Base-by-base conservation (phyloP, 768 basidiomycete species). In the Termitomyces sp. region DNA sequence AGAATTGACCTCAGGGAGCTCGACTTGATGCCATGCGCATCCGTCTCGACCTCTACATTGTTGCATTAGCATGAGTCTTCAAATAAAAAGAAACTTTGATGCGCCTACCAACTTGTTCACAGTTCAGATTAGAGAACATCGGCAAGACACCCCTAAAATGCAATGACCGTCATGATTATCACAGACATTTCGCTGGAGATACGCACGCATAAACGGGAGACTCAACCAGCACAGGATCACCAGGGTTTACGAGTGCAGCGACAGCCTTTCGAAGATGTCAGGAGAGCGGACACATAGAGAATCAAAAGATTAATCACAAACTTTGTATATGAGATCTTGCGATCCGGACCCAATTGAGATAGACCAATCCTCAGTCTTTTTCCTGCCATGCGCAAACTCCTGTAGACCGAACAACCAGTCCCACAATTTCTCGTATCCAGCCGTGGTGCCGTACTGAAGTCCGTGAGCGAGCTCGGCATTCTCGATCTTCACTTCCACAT, bases 291-390 rank as follows among this genome's bases (percentile, higher is more conserved):
- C n/a, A 18, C 37, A n/a, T 8, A 16, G 20, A 30, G 11, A 6
- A 51, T 22, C 20, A 31, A 47, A 57, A 51, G 4, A 27, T 30
- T 18, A 6, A 42, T 24, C n/a, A 22, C 56, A 22, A 44, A 15
- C 82, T 82, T 67, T 98, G 94, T 52, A 79, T 52, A 98, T 83
- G 63, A 93, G 69, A 76, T 97, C 94, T 72, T 97, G 95, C 46
- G 91, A 91, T 12, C 95, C 95, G 42, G 80, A 79, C 1, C 95
- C 93, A 11, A 97, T 75, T 44, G 83, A 86, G 11, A 95, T 70
- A 45, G 77, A 75, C 94, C 95, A 98, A 7, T 85, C 87, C 63
- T 83, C 84, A 2, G 76, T 80, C 45, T 66, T 69, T 51, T 77
- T 76, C 47, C 92, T 78, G 4, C 82, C 83, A 66, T 98, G 95